Evolutionary conservation across 2,329 filamentous ascomycete genomes (phyloP).

Genomic region (Hirsutella rhossiliensis): DNA sequence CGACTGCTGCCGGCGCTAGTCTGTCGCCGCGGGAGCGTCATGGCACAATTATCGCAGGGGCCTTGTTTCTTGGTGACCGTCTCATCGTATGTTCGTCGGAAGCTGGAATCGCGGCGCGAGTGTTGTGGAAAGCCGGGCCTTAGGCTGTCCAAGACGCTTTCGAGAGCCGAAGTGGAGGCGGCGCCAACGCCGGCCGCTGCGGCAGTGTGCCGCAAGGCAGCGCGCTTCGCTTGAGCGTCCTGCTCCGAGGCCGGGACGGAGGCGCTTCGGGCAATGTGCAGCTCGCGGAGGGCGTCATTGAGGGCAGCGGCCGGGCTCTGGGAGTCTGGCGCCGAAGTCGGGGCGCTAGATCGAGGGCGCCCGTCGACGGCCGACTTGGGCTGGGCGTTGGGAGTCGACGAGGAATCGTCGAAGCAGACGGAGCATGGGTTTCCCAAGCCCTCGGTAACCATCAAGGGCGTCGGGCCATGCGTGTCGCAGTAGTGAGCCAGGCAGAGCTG

Average conservation of each 20-base stretch:
- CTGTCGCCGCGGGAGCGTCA: slow-evolving; percentile 42
- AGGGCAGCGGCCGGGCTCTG: slow-evolving; percentile 25
- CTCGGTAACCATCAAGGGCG: slow-evolving; percentile 58
- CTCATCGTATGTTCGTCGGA: slow-evolving; percentile 51
- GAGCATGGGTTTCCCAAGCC: slow-evolving; percentile 49
- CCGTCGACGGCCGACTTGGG: slow-evolving; percentile 13
- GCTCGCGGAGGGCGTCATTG: slow-evolving; percentile 33
- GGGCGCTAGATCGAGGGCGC: slow-evolving; percentile 28
- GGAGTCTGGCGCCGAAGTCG: slow-evolving; percentile 19
- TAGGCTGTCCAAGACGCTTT: slow-evolving; percentile 48
- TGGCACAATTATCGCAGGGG: slow-evolving; percentile 56
- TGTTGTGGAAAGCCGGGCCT: slow-evolving; percentile 25
- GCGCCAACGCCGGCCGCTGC: slow-evolving; percentile 9
- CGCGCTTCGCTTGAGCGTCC: slow-evolving; percentile 29
- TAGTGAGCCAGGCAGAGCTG: slow-evolving; percentile 61
- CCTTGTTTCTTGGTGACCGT: slow-evolving; percentile 51
- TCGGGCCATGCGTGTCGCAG: slow-evolving; percentile 58
- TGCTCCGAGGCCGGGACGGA: slow-evolving; percentile 31
- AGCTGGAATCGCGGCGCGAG: slow-evolving; percentile 43
- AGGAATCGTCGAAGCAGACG: slow-evolving; percentile 38
- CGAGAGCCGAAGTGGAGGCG: slow-evolving; percentile 29
- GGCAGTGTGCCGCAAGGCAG: slow-evolving; percentile 28
- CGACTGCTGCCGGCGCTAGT: slow-evolving; percentile 12
- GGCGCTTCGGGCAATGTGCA: slow-evolving; percentile 32
- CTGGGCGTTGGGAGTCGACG: background rate